Conservation (phyloP, 148 eudicot genomes). For the Fagopyrum homotropicum region DNA sequence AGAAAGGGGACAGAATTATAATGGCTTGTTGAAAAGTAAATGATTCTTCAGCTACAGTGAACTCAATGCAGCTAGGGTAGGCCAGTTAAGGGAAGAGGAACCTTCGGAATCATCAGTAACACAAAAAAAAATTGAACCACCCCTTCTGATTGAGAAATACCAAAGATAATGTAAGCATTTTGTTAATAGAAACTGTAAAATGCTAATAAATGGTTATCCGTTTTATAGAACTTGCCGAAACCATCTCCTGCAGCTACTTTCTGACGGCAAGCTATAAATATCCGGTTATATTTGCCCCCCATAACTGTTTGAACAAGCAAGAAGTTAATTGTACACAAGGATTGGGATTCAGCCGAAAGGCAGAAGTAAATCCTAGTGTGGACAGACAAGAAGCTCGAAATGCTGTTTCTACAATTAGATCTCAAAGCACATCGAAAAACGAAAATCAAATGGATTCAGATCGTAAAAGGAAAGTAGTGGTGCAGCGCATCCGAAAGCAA, state of each 20-base stretch:
- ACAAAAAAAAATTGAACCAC: background rate
- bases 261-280: background rate
- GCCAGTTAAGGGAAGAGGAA: too few species aligned
- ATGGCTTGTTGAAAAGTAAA: too few species aligned
- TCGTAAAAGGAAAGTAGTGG: background rate
- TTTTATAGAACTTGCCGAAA: background rate
- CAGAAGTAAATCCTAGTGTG: background rate
- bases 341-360: background rate
- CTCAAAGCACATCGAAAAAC: background rate
- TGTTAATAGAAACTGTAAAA: background rate
- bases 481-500: background rate
- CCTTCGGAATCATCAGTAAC: background rate
- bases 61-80: background rate
- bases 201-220: background rate
- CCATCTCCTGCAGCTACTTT: background rate
- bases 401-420: background rate
- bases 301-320: background rate
- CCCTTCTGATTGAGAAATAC: background rate
- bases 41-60: conserved; percentile 4
- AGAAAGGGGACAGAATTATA: too few species aligned
- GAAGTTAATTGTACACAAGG: background rate
- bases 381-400: background rate
- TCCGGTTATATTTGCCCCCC: background rate
- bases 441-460: background rate
- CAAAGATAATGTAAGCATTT: background rate